phyloP scores from a whole-genome alignment of 2,329 filamentous ascomycete genomes.

The Periconia sp. region DNA sequence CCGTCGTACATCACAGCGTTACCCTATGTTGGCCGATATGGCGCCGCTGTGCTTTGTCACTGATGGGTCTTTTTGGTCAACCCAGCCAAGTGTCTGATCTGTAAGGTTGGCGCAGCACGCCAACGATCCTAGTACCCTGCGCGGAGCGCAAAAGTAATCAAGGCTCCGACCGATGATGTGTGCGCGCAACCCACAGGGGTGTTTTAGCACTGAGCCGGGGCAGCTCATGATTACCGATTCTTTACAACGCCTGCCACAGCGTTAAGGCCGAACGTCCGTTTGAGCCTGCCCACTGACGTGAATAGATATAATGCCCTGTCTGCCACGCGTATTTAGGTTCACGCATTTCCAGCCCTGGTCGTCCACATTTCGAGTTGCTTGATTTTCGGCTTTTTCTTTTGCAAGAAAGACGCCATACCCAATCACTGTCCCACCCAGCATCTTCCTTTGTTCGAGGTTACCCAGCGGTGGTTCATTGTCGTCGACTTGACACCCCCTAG shows the following conservation, averaged over 20 bases:
- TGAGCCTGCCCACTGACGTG: conserved; percentile 38
- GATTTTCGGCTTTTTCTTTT: conserved; percentile 4
- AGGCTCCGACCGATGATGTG: conserved; percentile 37
- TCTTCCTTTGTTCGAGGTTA: conserved; percentile 1
- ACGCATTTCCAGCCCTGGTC: conserved; percentile 23
- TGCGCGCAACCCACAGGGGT: conserved; percentile 22
- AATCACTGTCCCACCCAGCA: conserved; percentile 7
- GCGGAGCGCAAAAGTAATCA: conserved; percentile 33
- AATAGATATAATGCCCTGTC: conserved; percentile 43
- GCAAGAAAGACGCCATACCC: not conserved
- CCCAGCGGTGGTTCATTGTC: not conserved
- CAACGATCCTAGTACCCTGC: conserved; percentile 31
- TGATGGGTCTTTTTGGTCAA: conserved; percentile 16
- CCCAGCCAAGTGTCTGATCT: conserved; percentile 33
- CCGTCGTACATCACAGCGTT: conserved; percentile 16
- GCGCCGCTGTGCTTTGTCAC: conserved; percentile 35
- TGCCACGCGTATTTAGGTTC: conserved; percentile 30
- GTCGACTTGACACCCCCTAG: conserved; percentile 1
- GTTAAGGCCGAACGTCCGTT: conserved; percentile 42
- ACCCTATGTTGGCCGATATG: conserved; percentile 35
- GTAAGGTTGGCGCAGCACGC: conserved; percentile 40
- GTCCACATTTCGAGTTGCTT: conserved; percentile 8
- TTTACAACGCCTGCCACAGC: conserved; percentile 25
- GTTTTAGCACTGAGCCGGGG: conserved; percentile 24
- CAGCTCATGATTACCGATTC: conserved; percentile 33